These are phyloP conservation scores for Pseudocercospora pini-densiflorae DNA, from an alignment of 2,329 filamentous ascomycete genomes.

Conservation along the genomic window DNA sequence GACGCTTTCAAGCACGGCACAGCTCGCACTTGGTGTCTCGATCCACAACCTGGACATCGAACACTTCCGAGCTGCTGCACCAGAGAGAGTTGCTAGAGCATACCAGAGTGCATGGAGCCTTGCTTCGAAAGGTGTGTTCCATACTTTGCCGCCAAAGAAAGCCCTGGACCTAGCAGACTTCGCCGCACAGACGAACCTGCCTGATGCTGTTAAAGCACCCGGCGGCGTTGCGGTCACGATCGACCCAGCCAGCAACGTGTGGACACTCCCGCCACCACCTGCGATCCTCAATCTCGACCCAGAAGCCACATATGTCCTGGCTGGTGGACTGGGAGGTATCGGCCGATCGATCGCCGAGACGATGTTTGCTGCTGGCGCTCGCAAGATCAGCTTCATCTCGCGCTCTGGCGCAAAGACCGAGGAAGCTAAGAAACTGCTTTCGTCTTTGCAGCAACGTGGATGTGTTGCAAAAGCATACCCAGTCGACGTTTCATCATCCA, in stretches of 20 bases:
- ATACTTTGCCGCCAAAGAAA: constrained; percentile 10
- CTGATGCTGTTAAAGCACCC: constrained; percentile 1
- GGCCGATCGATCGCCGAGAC: constrained; percentile 25
- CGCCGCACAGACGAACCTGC: background rate
- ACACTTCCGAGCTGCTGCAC: constrained; percentile 1
- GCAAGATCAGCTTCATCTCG: constrained; percentile 14
- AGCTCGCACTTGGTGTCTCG: constrained; percentile 1
- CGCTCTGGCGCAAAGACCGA: background rate
- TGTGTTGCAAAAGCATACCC: background rate
- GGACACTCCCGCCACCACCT: constrained; percentile 1
- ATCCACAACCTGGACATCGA: constrained; percentile 10
- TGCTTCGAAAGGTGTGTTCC: constrained; percentile 7
- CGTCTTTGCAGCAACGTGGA: background rate
- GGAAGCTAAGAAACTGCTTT: constrained; percentile 1
- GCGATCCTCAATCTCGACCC: constrained; percentile 27
- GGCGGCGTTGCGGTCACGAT: constrained; percentile 6
- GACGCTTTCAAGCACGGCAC: background rate
- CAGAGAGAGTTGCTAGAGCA: background rate
- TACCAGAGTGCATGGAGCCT: constrained; percentile 8
- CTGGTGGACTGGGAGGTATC: constrained; percentile 33
- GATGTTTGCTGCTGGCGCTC: constrained; percentile 27
- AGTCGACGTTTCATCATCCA: background rate
- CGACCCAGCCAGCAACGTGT: constrained; percentile 1
- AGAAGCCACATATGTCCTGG: constrained; percentile 27
- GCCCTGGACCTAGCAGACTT: background rate